Evolutionary conservation across 805 yeast species (phyloP), one percentile per base, ranked within the genome.

Genomic region (Ogataea dorogensis): DNA sequence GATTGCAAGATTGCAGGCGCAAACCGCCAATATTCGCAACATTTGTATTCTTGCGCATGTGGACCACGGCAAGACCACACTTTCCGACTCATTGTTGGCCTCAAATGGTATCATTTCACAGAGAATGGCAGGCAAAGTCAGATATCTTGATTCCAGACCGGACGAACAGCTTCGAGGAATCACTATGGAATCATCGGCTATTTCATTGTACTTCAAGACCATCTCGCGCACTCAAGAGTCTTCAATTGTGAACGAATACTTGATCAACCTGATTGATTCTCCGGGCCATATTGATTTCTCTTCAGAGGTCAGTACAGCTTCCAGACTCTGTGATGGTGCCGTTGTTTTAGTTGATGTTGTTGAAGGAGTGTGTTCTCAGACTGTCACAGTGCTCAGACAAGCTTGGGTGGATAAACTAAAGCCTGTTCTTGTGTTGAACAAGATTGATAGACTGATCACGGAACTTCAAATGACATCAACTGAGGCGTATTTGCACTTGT

Each of bases 211-310:
- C 55, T 93, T 91, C 63, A 78, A 82, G 53, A 79, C 87, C 3
- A 63, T 81, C 43, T 59, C 68, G 40, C 58, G 62, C 34, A 37
- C 37, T 10, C 24, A 51, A 5, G 55, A 50, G 17, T 40, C 64
- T n/a, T 45, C 44, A 9, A 28, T 36, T 11, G 73, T 81, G 24
- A 77, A 76, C 26, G 96, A 93, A 54, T 85, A 86, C 61, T 65
- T 93, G 37, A 82, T 93, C 54, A 93, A 93, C 56, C 71, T 93
- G 51, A 91, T 93, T 40, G 99, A 93, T 61, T 91, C 98, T 0
- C 99, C 99, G 0, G 99, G 99, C n/a, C 99, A 93, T 53, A 87
- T 93, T 42, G 99, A 93, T 63, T 93, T 93, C 59, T 83, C 95
- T 1, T 83, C 94, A 9, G 99, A 93, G 56, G 99, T 93, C 0